Percentiles rank a stretch among this genome's conserved stretches.
phyloP scores from a whole-genome alignment of 768 basidiomycete species.

The Rhizopogon vulgaris region DNA sequence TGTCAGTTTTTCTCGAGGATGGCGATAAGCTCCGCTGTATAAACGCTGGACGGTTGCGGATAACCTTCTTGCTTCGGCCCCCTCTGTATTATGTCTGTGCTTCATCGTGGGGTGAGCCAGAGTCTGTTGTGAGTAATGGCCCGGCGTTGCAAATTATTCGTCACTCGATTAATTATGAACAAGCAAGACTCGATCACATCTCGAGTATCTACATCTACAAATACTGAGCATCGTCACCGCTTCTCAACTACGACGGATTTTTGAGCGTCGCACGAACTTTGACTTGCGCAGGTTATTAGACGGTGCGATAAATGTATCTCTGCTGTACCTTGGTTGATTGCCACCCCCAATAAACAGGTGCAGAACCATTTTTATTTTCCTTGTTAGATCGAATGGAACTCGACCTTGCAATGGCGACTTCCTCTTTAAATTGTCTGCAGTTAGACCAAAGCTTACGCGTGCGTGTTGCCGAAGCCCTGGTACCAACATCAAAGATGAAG shows the following conservation, averaged over 20 bases:
- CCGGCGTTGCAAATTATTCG: background rate
- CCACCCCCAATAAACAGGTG: conserved; percentile 43
- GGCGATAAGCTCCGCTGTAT: conserved; percentile 82
- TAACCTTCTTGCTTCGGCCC: conserved; percentile 79
- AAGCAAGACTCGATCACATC: conserved; percentile 87
- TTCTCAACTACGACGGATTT: conserved; percentile 77
- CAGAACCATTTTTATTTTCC: conserved; percentile 74
- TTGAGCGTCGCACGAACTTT: conserved; percentile 87
- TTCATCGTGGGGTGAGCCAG: conserved; percentile 93
- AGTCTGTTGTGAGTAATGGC: conserved; percentile 74
- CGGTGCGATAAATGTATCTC: conserved; percentile 31
- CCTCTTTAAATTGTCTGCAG: conserved; percentile 75
- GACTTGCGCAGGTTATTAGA: conserved; percentile 74
- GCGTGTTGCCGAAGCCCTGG: conserved; percentile 72
- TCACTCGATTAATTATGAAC: conserved; percentile 21
- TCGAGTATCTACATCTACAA: conserved; percentile 93
- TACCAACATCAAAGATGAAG: conserved; percentile 77
- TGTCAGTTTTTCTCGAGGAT: conserved; percentile 93
- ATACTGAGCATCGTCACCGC: conserved; percentile 87
- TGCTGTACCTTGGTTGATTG: background rate
- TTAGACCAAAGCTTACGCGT: conserved; percentile 65
- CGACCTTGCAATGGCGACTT: conserved; percentile 77
- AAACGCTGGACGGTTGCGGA: conserved; percentile 73
- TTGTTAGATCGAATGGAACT: conserved; percentile 65
- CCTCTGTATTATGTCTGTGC: conserved; percentile 91